Evolutionary conservation across 2,329 filamentous ascomycete genomes (phyloP), one percentile per base, ranked within the genome.

Genomic region (Meredithiella fracta): DNA sequence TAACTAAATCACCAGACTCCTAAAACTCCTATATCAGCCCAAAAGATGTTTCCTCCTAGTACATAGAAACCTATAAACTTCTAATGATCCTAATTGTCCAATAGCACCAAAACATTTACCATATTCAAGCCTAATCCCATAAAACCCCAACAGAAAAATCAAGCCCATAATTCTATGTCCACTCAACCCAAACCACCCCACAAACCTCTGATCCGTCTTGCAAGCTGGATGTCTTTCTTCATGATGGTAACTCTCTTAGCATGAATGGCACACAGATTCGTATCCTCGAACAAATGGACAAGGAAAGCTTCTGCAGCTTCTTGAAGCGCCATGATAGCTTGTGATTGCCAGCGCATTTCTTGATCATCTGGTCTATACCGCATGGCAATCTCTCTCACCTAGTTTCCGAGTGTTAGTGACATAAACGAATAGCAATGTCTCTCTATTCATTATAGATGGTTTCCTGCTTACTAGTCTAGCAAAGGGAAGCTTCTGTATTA

Each of bases 161-260:
- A 15, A 14, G 17, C 25, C 14, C 51, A 31, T 60, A 15, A 5
- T 8, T 11, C 9, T 11, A 52, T n/a, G 65, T 47, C 64, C 69
- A 25, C 9, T 70, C 78, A 70, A 69, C 83, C 70, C 71, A 74
- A 62, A 3, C 84, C 85, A 50, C 82, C 85, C 85, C 85, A 90
- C 49, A 82, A 77, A 11, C 86, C 86, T 53, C 86, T 75, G 70
- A 91, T 89, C 62, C 86, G 73, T 64, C 86, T 74, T 20, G 91
- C 91, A 59, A 97, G 78, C 71, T 96, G 91, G 64, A 98, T 95
- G 69, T 97, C 92, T 72, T 95, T 95, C 70, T 92, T 89, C 86
- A 94, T 91, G 64, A 96, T 94, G 40, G 91, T 97, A 54, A 97
- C 89, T 67, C 91, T 78, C 73, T 95, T 96, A 60, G 91, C 92